phyloP scores from a whole-genome alignment of 2,329 filamentous ascomycete genomes.

The Microsporum audouinii region DNA sequence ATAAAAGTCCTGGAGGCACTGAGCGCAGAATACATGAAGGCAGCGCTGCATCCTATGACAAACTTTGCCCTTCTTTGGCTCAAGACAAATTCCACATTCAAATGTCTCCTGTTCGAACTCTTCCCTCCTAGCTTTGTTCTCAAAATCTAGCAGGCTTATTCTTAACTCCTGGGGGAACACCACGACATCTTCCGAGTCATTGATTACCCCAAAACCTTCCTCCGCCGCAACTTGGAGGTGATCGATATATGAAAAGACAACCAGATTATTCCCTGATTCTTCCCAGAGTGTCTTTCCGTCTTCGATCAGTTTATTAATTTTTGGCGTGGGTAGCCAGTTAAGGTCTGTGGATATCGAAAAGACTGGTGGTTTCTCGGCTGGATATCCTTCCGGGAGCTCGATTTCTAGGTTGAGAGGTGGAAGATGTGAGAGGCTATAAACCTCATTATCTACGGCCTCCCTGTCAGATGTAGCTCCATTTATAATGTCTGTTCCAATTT shows the following conservation, averaged over 20 bases:
- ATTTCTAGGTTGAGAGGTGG: conserved; percentile 46
- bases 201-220: conserved; percentile 41
- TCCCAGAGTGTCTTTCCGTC: conserved; percentile 47
- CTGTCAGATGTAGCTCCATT: not conserved
- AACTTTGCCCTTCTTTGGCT: conserved; percentile 74
- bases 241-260: conserved; percentile 51
- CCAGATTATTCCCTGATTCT: conserved; percentile 46
- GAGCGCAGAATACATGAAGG: conserved; percentile 77
- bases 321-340: conserved; percentile 42
- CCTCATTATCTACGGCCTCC: conserved; percentile 20
- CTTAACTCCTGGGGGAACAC: conserved; percentile 43
- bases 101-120: conserved; percentile 77
- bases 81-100: conserved; percentile 76
- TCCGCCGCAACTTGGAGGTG: conserved; percentile 49
- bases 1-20: conserved; percentile 86
- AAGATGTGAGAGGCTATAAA: conserved; percentile 42
- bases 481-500: not conserved
- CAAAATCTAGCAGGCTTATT: conserved; percentile 64
- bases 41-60: conserved; percentile 79
- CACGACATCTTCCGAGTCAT: conserved; percentile 32
- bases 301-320: conserved; percentile 35
- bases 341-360: conserved; percentile 40
- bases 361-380: conserved; percentile 40
- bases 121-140: conserved; percentile 59
- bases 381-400: conserved; percentile 45